Evolutionary conservation across 257 asterid species (phyloP).

Genomic region (Gentiana straminea): DNA sequence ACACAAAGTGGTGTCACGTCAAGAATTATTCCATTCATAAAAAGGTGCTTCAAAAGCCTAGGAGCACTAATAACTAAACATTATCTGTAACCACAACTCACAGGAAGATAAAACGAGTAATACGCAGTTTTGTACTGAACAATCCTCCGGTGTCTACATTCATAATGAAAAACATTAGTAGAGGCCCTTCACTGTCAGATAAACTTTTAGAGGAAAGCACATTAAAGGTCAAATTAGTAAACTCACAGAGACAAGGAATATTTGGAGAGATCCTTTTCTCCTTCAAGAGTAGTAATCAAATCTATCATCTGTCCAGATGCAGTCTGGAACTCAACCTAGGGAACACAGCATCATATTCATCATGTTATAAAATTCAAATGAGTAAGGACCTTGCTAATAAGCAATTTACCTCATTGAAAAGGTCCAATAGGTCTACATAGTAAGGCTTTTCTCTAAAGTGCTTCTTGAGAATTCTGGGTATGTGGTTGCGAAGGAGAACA

Average conservation of each 20-base stretch:
- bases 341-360: background rate
- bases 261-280: conserved; percentile 82
- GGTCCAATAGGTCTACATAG: conserved; percentile 74
- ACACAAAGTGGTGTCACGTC: background rate
- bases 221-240: conserved; percentile 4
- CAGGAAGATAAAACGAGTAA: conserved; percentile 94
- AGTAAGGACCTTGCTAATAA: background rate
- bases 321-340: conserved; percentile 42
- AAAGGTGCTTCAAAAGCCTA: no score
- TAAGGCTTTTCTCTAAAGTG: conserved; percentile 80
- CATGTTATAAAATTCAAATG: background rate
- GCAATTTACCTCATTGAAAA: conserved; percentile 70
- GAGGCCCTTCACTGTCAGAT: background rate
- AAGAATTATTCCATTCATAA: background rate
- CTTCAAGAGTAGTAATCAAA: conserved; percentile 74
- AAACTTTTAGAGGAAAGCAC: background rate
- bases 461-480: conserved; percentile 83
- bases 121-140: conserved; percentile 93
- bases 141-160: conserved; percentile 85
- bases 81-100: conserved; percentile 20
- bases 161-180: background rate
- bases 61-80: no score
- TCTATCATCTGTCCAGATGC: conserved; percentile 96
- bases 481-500: conserved; percentile 74
- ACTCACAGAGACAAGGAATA: conserved; percentile 80